Base-by-base conservation (phyloP, 2,329 filamentous ascomycete species). In the Claviceps sp. region DNA sequence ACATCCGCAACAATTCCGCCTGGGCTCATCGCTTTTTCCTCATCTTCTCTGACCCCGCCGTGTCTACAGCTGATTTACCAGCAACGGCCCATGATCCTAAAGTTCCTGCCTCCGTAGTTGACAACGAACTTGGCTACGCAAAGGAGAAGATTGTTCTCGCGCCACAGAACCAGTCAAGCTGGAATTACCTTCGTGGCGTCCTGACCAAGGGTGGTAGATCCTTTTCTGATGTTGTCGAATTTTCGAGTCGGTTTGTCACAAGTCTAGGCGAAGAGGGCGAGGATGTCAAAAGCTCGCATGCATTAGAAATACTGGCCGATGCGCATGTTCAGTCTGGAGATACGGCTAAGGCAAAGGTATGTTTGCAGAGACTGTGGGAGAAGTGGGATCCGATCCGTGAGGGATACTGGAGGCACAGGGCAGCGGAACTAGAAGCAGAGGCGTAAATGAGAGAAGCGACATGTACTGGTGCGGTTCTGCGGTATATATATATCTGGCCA, bases 21-120 rank as follows among this genome's bases (percentile, higher is more conserved):
- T 98, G 93, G 93, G 94, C 91, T 58, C 91, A 98, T 72, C 84
- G 93, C 50, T 97, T 93, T 75, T 95, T 91, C 66, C 66, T 97
- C n/a, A 81, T 91, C 18, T 95, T 96, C 58, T 77, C 78, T 65
- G 72, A 77, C 73, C 84, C 75, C 20, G 71, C 59, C 1, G 60
- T 70, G 24, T 70, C 72, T 13, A 81, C 77, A 0, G 61, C 68
- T 4, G 71, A 64, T n/a, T 65, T 66, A 7, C 70, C 70, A 30
- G 72, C 77, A 2, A 78, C 75, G 1, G 72, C 74, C 52, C 63
- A 68, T 52, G 81, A 84, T 58, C 68, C 73, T 3, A 67, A 73
- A 47, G 73, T 88, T 2, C 80, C 85, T 1, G 70, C 74, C 26
- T 75, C 76, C 1, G 67, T 88, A 7, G 70, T 93, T 45, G 79